These are phyloP conservation scores for Paramecium bursaria DNA, from an alignment of 73 alveolate species.

Conservation along the genomic window DNA sequence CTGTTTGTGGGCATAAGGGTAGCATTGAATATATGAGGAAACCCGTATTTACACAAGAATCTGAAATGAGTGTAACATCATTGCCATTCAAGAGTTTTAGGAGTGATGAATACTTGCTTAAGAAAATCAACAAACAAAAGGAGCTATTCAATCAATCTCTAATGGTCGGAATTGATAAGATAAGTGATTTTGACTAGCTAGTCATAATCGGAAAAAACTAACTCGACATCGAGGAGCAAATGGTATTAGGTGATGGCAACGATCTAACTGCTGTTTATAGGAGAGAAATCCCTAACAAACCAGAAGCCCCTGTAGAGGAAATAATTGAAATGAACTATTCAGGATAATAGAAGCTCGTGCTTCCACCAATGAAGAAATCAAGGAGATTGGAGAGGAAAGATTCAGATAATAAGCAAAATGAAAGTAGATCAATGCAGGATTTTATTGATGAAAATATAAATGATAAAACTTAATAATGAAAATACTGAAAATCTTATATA, in stretches of 20 bases:
- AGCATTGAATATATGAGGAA: constrained; percentile 44
- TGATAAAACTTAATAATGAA: too few relatives aligned
- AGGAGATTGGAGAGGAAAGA: constrained; percentile 18
- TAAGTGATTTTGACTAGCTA: neutral
- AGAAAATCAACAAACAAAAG: neutral
- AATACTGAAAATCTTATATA: neutral
- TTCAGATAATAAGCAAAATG: constrained; percentile 6
- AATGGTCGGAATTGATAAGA: constrained; percentile 24
- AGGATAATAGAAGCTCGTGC: neutral
- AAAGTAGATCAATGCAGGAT: neutral
- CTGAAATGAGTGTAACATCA: neutral
- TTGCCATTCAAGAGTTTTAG: constrained; percentile 38
- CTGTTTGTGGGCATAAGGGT: constrained; percentile 62
- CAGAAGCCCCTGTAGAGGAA: constrained; percentile 37
- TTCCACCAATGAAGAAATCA: constrained; percentile 26
- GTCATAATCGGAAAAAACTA: constrained; percentile 35
- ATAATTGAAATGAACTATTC: constrained; percentile 13
- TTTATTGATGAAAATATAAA: constrained; percentile 15
- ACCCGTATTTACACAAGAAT: constrained; percentile 27
- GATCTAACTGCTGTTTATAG: constrained; percentile 42
- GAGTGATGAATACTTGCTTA: constrained; percentile 39
- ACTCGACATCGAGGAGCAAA: constrained; percentile 31
- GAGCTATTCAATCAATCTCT: constrained; percentile 1
- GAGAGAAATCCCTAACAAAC: constrained; percentile 14
- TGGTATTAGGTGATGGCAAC: constrained; percentile 22